Percentiles rank a stretch among this genome's conserved stretches.
Evolutionary conservation across 768 basidiomycete species (phyloP).

Genomic region (Punctularia strigosozonata): DNA sequence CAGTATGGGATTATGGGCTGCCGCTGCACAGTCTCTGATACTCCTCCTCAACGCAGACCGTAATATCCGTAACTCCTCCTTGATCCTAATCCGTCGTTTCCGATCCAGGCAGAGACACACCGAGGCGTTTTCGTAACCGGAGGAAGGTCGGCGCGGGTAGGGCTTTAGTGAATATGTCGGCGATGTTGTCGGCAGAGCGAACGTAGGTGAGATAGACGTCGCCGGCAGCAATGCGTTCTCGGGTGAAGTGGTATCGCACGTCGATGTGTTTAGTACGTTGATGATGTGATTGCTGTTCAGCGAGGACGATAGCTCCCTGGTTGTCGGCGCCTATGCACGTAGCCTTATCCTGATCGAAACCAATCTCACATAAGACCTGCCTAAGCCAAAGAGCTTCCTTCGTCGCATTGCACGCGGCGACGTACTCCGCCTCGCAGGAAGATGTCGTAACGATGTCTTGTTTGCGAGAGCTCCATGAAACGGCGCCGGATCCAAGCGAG

Average conservation of each 20-base stretch:
- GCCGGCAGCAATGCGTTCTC: conserved; percentile 8
- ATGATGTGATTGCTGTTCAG: conserved; percentile 17
- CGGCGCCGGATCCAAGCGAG: conserved; percentile 11
- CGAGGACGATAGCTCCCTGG: conserved; percentile 12
- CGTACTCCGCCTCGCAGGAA: neutral
- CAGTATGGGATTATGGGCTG: too few relatives aligned
- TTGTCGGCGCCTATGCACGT: conserved; percentile 13
- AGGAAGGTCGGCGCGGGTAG: neutral
- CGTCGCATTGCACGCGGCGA: too few relatives aligned
- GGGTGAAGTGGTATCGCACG: conserved; percentile 22
- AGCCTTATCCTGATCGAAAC: conserved; percentile 1
- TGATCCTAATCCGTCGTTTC: too few relatives aligned
- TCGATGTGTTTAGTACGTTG: conserved; percentile 25
- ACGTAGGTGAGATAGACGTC: neutral
- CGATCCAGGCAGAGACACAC: too few relatives aligned
- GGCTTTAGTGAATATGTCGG: neutral
- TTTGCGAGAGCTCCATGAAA: conserved; percentile 14
- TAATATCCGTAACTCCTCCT: too few relatives aligned
- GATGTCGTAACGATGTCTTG: neutral
- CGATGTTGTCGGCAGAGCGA: neutral
- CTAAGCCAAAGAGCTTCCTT: conserved; percentile 17
- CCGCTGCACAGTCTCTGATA: too few relatives aligned
- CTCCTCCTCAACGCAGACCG: too few relatives aligned
- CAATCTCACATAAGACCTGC: conserved; percentile 11
- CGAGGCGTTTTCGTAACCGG: neutral